Percentiles rank a stretch among this genome's conserved stretches.
phyloP scores from a whole-genome alignment of 78 protist genomes.

The Chrysochromulina tobinii region DNA sequence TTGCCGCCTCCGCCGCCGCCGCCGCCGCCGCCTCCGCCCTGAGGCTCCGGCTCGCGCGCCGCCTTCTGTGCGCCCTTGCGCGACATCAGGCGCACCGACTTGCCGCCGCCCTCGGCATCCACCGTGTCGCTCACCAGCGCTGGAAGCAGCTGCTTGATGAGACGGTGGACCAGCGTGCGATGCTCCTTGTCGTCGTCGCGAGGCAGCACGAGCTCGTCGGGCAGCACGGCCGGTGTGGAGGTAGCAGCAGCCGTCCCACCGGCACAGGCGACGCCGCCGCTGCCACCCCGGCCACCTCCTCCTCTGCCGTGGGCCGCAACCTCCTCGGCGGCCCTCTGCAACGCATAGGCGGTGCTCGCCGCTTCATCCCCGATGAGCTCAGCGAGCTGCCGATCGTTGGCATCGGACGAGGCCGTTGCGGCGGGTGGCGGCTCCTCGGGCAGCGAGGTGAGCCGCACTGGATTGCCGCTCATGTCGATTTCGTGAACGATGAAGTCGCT shows the following conservation, averaged over 20 bases:
- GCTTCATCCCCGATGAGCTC: background rate
- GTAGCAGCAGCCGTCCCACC: background rate
- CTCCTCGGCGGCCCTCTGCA: background rate
- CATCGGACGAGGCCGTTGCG: background rate
- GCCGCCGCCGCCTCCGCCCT: background rate
- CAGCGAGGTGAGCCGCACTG: background rate
- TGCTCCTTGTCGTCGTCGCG: background rate
- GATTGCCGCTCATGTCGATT: background rate
- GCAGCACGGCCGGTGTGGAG: background rate
- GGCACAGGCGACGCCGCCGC: background rate
- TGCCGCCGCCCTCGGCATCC: background rate
- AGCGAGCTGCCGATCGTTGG: background rate
- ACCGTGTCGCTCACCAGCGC: too few species aligned
- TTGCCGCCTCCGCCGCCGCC: background rate
- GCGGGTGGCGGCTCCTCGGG: background rate
- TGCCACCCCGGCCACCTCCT: background rate
- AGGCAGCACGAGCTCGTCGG: background rate
- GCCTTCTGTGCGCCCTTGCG: background rate
- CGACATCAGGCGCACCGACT: background rate
- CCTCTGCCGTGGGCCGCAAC: background rate
- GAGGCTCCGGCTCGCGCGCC: background rate
- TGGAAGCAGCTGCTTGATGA: background rate
- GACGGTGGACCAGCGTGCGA: background rate
- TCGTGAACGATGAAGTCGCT: constrained; percentile 12
- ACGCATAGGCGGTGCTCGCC: background rate